Base-by-base conservation (phyloP, 192 early-diverging fungal species). In the Backusella macrospora region DNA sequence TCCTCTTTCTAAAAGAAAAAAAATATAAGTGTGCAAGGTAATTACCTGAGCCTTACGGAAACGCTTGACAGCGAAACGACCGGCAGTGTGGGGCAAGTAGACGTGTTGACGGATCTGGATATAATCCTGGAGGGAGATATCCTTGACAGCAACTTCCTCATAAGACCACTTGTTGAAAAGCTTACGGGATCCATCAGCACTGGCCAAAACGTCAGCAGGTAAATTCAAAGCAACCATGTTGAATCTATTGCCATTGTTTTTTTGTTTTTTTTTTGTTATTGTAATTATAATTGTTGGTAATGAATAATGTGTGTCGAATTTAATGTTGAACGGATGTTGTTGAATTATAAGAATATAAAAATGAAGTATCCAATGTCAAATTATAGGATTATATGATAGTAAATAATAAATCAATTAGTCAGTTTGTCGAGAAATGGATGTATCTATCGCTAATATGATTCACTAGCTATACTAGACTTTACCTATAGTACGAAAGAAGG, bases 11-110 rank as follows among this genome's bases (percentile, higher is more conserved):
- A 6, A 23, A 15, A 34, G 2, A 34, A 34, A 0, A 34, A 34
- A 34, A n/a, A n/a, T n/a, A n/a, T n/a, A n/a, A n/a, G n/a, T n/a
- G n/a, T n/a, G n/a, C 29, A 34, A 49, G 18, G 8, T 63, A 63
- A 45, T 77, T 73, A 90, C 90, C 84, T 96, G 95, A 70, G 95
- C 95, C 92, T 99, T 99, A 81, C 96, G 90, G 91, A 98, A 99
- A 85, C 94, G 88, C 88, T 96, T 96, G 74, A 90, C 83, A 79
- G 97, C 96, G 87, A 96, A 99, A 83, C 97, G 96, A 76, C 97
- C 97, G 72, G 96, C 97, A 74, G 97, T 97, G 93, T 99, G 97
- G 74, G 97, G 95, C 78, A 96, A 87, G 89, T 98, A 99, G 77
- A 97, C 92, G 64, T 91, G 93, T 83, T 91, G 90, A 75, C 90